phyloP scores from a whole-genome alignment of 805 yeast genomes.

The Scheffersomyces lignosus region DNA sequence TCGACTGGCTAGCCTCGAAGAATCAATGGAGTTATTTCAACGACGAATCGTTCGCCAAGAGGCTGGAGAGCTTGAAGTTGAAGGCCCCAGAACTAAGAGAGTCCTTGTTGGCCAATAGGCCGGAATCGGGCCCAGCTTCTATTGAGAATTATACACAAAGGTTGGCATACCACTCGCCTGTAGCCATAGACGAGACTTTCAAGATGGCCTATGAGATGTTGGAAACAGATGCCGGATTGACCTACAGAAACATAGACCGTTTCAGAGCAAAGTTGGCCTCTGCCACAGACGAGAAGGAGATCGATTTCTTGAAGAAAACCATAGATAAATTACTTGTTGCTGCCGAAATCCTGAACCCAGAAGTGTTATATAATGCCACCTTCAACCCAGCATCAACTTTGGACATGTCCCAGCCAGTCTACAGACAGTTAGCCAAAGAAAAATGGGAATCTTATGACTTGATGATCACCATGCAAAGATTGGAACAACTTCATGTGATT shows the following conservation, averaged over 20 bases:
- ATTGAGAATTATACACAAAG: conserved; percentile 43
- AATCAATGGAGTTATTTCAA: no score
- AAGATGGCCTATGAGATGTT: conserved; percentile 64
- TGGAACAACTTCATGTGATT: conserved; percentile 79
- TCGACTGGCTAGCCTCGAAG: no score
- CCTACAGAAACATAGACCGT: conserved; percentile 40
- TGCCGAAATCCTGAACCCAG: conserved; percentile 82
- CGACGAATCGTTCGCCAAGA: conserved; percentile 24
- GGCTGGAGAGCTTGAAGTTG: conserved; percentile 29
- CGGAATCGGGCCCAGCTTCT: conserved; percentile 52
- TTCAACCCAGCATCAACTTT: conserved; percentile 45
- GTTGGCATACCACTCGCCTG: conserved; percentile 64
- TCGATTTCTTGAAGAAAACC: conserved; percentile 7
- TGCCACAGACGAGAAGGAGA: conserved; percentile 16
- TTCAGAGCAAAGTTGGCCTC: conserved; percentile 26
- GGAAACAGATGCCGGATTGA: conserved; percentile 45
- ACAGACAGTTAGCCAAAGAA: conserved; percentile 62
- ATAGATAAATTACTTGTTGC: conserved; percentile 42
- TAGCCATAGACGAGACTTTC: conserved; percentile 69
- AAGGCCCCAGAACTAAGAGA: conserved; percentile 17
- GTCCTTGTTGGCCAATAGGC: conserved; percentile 22
- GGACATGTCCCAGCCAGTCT: conserved; percentile 79
- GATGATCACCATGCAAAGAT: conserved; percentile 87
- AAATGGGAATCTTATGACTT: conserved; percentile 72
- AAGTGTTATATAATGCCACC: conserved; percentile 68